phyloP scores from a whole-genome alignment of 345 rosid species.

The Citrus australasica region DNA sequence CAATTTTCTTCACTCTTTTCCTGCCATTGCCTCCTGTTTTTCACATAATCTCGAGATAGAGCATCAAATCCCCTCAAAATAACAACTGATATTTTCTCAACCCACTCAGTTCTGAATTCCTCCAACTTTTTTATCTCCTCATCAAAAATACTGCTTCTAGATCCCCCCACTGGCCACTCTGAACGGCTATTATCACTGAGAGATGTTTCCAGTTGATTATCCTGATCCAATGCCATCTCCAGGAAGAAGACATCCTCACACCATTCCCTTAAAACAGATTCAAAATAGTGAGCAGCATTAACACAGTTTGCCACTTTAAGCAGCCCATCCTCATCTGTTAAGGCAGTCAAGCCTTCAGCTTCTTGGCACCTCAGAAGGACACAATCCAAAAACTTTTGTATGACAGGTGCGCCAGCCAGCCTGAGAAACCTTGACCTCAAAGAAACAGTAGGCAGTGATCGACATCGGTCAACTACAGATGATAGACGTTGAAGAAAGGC shows the following conservation, averaged over 20 bases:
- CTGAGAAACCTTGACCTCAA: slow-evolving; percentile 73
- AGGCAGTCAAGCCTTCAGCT: slow-evolving; percentile 91
- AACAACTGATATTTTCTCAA: slow-evolving; percentile 69
- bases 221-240: slow-evolving; percentile 54
- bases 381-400: slow-evolving; percentile 62
- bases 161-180: slow-evolving; percentile 22
- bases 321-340: slow-evolving; percentile 75
- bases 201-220: slow-evolving; percentile 34
- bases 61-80: slow-evolving; percentile 84
- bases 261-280: slow-evolving; percentile 75
- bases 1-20: slow-evolving; percentile 68
- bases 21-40: slow-evolving; percentile 84
- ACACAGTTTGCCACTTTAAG: slow-evolving; percentile 68
- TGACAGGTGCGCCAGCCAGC: slow-evolving; percentile 58
- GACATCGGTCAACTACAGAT: slow-evolving; percentile 62
- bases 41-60: slow-evolving; percentile 64
- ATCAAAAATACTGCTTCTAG: slow-evolving; percentile 45
- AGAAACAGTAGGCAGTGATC: slow-evolving; percentile 51
- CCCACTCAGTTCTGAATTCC: slow-evolving; percentile 72
- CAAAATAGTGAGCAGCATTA: slow-evolving; percentile 66
- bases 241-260: slow-evolving; percentile 83
- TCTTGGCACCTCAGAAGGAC: slow-evolving; percentile 79
- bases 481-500: slow-evolving; percentile 51
- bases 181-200: slow-evolving; percentile 15
- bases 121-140: slow-evolving; percentile 56